These are phyloP conservation scores for Filosporella fistucella DNA, from an alignment of 495 filamentous ascomycete genomes.

Conservation along the genomic window DNA sequence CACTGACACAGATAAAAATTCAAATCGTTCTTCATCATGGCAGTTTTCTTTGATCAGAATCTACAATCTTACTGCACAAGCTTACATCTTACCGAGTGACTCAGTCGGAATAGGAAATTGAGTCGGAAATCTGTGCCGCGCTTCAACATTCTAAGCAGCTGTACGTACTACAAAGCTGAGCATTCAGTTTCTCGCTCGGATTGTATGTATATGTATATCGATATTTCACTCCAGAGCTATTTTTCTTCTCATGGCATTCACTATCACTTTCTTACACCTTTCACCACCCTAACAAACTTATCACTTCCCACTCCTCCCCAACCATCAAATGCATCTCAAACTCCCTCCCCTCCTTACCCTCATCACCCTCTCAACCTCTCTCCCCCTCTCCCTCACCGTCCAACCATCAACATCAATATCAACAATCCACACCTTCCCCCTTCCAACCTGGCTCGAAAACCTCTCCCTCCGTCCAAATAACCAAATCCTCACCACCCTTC, in stretches of 20 bases:
- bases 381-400: background rate
- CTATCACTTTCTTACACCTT: background rate
- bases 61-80: background rate
- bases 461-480: conserved; percentile 29
- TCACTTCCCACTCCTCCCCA: background rate
- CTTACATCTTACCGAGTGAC: background rate
- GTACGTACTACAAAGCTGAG: background rate
- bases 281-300: background rate
- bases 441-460: conserved; percentile 37
- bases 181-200: background rate
- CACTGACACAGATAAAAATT: too few relatives aligned
- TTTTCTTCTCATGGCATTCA: background rate
- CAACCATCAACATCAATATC: too few relatives aligned
- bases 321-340: background rate
- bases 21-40: too few relatives aligned
- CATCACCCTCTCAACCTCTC: background rate
- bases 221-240: background rate
- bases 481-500: conserved; percentile 32
- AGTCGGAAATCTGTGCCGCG: background rate
- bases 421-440: conserved; percentile 28
- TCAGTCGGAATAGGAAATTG: background rate
- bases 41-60: too few relatives aligned
- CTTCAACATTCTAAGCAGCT: background rate
- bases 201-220: background rate
- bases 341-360: background rate